Conservation (phyloP, 1,284 basidiomycete genomes). For the Puccinia horiana region DNA sequence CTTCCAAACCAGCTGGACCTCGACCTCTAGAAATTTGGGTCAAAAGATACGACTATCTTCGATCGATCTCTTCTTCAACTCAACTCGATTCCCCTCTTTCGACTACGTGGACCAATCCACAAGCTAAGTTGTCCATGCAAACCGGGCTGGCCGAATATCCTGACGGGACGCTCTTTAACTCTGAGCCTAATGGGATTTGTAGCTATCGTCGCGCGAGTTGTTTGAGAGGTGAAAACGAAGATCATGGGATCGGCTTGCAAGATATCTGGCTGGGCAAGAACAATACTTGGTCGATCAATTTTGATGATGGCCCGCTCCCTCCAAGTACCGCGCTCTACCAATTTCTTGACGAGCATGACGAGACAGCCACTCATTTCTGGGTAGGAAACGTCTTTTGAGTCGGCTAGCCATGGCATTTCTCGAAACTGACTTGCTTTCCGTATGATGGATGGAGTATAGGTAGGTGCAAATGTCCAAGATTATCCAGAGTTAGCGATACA, state of each 20-base stretch:
- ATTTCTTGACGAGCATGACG: constrained; percentile 5
- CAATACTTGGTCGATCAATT: constrained; percentile 41
- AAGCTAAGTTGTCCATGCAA: constrained; percentile 22
- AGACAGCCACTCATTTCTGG: constrained; percentile 43
- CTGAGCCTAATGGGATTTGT: constrained; percentile 28
- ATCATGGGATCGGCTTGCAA: constrained; percentile 20
- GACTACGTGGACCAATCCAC: background rate
- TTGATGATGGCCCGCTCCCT: constrained; percentile 48
- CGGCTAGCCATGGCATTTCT: background rate
- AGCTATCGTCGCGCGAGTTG: constrained; percentile 43
- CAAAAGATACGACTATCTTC: constrained; percentile 35
- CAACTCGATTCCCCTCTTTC: constrained; percentile 18
- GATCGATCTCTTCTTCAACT: constrained; percentile 18
- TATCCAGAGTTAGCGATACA: constrained; percentile 30
- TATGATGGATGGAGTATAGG: constrained; percentile 16
- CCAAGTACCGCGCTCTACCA: constrained; percentile 12
- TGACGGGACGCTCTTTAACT: background rate
- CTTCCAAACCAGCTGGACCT: constrained; percentile 23
- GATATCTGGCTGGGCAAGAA: constrained; percentile 34
- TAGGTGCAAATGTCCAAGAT: constrained; percentile 36
- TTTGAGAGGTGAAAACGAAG: constrained; percentile 14
- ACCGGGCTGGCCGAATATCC: constrained; percentile 37
- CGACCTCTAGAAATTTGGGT: constrained; percentile 18
- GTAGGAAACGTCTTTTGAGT: background rate
- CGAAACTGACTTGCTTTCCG: background rate